Evolutionary conservation across 805 yeast genomes (phyloP), one percentile per base, ranked within the genome.

Genomic region (Saccharomyces jurei): DNA sequence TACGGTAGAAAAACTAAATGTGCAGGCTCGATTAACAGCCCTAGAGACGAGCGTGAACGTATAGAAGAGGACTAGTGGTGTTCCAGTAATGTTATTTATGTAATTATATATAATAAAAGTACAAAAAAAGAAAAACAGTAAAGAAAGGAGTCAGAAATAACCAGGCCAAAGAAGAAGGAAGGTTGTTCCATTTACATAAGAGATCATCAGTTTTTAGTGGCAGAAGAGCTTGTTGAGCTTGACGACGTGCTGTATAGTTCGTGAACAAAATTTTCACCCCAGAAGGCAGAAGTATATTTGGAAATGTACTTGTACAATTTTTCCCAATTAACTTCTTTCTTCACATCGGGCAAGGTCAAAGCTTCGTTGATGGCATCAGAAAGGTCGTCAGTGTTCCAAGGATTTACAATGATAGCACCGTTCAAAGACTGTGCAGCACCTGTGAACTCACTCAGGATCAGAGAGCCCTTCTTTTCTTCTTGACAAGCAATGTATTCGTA

Each of bases 361-460:
- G 96, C 85, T 67, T 90, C 97, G 65, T 84, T 78, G 53, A 92
- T 86, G 3, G 97, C 86, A 47, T 82, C 87, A 21, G 95, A 83
- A 67, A 92, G 72, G 62, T 94, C 99, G 61, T 94, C 99, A 25
- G 91, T 92, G 68, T 92, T 94, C 99, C 99, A 94, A 2, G 99
- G 99, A 66, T 94, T 94, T 22, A 94, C 96, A 56, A 94, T 82
- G 13, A 92, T 69, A 1, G 96, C 90, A 26, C 99, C 99, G 66
- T 94, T 92, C 59, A 94, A 76, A 1, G 96, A 87, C 73, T 94
- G 99, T 0, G 99, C 98, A n/a, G 99, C 99, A 50, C 99, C 99
- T 0, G 99, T 94, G 73, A 94, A 94, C 73, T 94, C 99, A 46
- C 96, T 86, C 58, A 94, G 71, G 50, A 94, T 87, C 61, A 94